Evolutionary conservation across 106 monocot species (phyloP), one percentile per base, ranked within the genome.

Genomic region (Allium fistulosum): DNA sequence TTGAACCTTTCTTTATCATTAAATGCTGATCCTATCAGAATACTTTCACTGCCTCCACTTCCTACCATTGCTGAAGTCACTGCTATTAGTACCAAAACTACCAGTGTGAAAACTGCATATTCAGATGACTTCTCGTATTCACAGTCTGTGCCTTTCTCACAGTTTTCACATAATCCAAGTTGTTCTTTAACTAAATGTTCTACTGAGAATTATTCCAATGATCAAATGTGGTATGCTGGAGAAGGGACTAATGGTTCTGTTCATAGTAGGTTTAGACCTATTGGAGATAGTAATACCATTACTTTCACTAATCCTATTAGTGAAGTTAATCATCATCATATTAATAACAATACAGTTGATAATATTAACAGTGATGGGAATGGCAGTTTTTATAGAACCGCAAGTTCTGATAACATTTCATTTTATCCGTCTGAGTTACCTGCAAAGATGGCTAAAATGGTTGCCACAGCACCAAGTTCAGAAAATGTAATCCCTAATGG

Each of bases 171-270:
- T 79, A 96, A 96, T 71, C 91, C 91, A 1, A 96, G 95, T 58
- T 96, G 95, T 71, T 96, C 95, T 13, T 73, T 96, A 4, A 90
- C 88, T 0, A 70, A 68, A 16, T 84, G 89, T 65, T 86, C 92
- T 1, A 88, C 96, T 2, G 92, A 91, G 65, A 86, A 87, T 58
- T 85, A 69, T 46, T 87, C 84, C 4, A 94, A 78, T 55, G 90
- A 88, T 56, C 81, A 81, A 59, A 84, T 92, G 16, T 97, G 82
- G 86, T 76, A 82, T 58, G 88, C 89, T n/a, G 88, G 93, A 1
- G 92, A 99, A 71, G 97, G 97, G n/a, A 99, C 97, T 9, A 99
- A 99, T 66, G 97, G 97, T 11, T 99, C 97, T 0, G 97, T 99
- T 11, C 97, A 99, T 71, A 99, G 97, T 67, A 71, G 84, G 45